These are phyloP conservation scores for Penicillium nucicola DNA, from an alignment of 495 filamentous ascomycete species.

Conservation along the genomic window DNA sequence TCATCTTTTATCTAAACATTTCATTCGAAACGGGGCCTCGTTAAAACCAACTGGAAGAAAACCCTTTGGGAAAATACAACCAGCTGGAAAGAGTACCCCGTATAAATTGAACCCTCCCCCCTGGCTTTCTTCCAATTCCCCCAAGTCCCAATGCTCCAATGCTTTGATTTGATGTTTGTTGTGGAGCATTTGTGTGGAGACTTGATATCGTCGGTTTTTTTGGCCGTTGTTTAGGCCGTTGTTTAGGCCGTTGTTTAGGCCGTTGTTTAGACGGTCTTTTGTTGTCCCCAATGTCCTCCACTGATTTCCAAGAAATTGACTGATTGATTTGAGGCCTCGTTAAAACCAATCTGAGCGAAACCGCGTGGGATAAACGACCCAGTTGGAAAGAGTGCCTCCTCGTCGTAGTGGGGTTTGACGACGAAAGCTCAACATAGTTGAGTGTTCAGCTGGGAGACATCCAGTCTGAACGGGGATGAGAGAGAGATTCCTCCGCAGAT, in stretches of 20 bases:
- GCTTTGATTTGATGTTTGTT: too few relatives aligned
- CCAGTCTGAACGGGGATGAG: background rate
- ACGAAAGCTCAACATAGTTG: background rate
- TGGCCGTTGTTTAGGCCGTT: too few relatives aligned
- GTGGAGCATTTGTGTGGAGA: too few relatives aligned
- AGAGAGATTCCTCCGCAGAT: background rate
- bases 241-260: too few relatives aligned
- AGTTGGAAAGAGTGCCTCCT: constrained; percentile 1
- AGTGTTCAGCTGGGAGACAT: background rate
- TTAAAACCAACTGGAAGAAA: constrained; percentile 10
- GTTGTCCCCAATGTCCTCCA: too few relatives aligned
- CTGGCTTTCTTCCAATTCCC: background rate
- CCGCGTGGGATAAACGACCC: background rate
- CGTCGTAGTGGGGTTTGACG: background rate
- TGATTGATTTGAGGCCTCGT: background rate
- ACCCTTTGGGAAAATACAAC: constrained; percentile 4
- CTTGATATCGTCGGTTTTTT: too few relatives aligned
- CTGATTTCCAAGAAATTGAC: background rate
- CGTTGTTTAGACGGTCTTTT: too few relatives aligned
- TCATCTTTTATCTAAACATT: background rate
- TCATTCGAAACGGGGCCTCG: constrained; percentile 1
- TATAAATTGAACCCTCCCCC: background rate
- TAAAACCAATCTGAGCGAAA: background rate
- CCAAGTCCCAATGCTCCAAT: too few relatives aligned
- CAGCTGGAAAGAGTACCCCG: constrained; percentile 9